These are phyloP conservation scores for Stellera chamaejasme DNA, from an alignment of 345 rosid species.

Conservation along the genomic window DNA sequence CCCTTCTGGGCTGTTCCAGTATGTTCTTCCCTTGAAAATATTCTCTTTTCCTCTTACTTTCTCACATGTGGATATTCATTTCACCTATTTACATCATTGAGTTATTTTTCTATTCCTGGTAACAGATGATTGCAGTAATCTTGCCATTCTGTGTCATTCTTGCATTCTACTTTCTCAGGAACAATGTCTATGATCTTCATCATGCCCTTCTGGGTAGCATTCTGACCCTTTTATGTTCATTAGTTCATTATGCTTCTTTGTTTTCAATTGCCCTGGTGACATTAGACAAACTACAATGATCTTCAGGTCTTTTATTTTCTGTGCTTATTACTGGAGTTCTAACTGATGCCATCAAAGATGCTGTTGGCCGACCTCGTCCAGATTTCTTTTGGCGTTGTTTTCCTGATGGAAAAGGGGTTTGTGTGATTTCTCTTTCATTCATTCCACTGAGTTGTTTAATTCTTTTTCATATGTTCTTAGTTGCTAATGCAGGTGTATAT, in stretches of 20 bases:
- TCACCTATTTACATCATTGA: slow-evolving; percentile 4
- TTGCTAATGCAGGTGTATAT: slow-evolving; percentile 1
- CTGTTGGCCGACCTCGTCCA: slow-evolving; percentile 92
- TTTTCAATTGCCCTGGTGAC: not conserved
- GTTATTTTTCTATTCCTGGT: slow-evolving; percentile 6
- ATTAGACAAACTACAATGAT: slow-evolving; percentile 8
- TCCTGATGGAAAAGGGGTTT: slow-evolving; percentile 80
- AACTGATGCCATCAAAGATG: slow-evolving; percentile 91
- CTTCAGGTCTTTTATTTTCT: slow-evolving; percentile 70
- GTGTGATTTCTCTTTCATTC: slow-evolving; percentile 9
- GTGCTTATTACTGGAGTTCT: slow-evolving; percentile 68
- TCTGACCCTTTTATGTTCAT: slow-evolving; percentile 8
- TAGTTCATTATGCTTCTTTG: slow-evolving; percentile 10
- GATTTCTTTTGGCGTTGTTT: slow-evolving; percentile 98
- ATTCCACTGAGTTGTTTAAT: not conserved
- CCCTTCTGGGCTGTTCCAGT: slow-evolving; percentile 93
- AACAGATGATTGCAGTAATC: slow-evolving; percentile 64
- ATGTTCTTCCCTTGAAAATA: slow-evolving; percentile 20
- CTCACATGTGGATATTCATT: slow-evolving; percentile 8
- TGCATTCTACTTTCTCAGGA: slow-evolving; percentile 62
- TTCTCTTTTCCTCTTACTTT: slow-evolving; percentile 5
- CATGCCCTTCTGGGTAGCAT: slow-evolving; percentile 73
- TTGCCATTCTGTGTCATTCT: slow-evolving; percentile 53
- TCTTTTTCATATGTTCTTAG: not conserved
- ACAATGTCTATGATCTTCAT: slow-evolving; percentile 79